These are phyloP conservation scores for Gossypium trilobum DNA, from an alignment of 441 rosid species.

Conservation along the genomic window DNA sequence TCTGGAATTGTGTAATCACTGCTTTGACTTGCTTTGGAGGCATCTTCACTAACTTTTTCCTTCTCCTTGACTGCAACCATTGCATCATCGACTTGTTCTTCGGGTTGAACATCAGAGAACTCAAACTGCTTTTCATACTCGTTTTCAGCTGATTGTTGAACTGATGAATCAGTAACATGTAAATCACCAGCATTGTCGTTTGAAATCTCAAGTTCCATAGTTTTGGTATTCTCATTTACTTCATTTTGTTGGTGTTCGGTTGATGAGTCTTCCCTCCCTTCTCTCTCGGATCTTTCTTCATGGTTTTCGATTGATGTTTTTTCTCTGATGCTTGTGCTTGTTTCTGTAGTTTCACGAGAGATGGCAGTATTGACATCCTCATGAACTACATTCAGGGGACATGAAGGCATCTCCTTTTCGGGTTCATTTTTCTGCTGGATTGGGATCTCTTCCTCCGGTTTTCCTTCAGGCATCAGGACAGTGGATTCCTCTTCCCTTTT, in stretches of 20 bases:
- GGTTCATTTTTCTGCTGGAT: constrained; percentile 19
- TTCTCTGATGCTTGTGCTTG: constrained; percentile 13
- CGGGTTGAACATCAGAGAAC: constrained; percentile 18
- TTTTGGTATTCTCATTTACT: constrained; percentile 14
- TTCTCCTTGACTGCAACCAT: constrained; percentile 5
- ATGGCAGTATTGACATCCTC: constrained; percentile 11
- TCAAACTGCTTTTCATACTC: constrained; percentile 6
- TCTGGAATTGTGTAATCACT: neutral
- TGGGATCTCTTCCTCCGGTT: neutral
- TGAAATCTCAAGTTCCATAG: constrained; percentile 17
- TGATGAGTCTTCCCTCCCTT: constrained; percentile 15
- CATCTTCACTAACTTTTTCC: constrained; percentile 20
- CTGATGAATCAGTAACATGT: constrained; percentile 1
- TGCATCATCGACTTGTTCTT: constrained; percentile 24
- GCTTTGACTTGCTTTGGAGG: constrained; percentile 5
- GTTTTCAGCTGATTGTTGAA: constrained; percentile 15
- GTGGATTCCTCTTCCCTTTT: neutral
- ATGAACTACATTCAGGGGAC: constrained; percentile 1
- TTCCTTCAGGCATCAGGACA: constrained; percentile 7
- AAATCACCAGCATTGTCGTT: constrained; percentile 15
- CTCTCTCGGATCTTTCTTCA: constrained; percentile 15
- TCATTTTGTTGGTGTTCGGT: constrained; percentile 12
- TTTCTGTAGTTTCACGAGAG: constrained; percentile 16
- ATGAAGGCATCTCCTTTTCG: constrained; percentile 18
- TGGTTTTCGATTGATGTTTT: neutral